Evolutionary conservation across 225 moss, liverwort and hornwort genomes (phyloP).

Genomic region (Pleurozium schreberi): DNA sequence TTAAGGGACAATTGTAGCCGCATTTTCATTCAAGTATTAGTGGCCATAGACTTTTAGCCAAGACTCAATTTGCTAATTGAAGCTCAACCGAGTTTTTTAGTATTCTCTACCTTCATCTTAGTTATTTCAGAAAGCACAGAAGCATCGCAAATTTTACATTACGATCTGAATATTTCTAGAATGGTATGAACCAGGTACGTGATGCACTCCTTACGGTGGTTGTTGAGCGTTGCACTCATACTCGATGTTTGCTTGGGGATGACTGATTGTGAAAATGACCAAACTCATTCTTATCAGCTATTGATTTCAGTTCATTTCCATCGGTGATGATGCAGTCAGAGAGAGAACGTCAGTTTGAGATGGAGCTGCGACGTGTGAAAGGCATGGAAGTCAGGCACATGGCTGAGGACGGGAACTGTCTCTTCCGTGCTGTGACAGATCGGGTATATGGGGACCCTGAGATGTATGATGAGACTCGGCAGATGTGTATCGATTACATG

Average conservation of each 20-base stretch:
- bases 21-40: background rate
- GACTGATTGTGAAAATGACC: background rate
- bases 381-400: slow-evolving; percentile 86
- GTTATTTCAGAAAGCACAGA: background rate
- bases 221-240: background rate
- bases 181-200: background rate
- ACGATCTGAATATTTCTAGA: background rate
- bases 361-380: slow-evolving; percentile 70
- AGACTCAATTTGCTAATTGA: background rate
- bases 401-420: slow-evolving; percentile 94
- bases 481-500: slow-evolving; percentile 99
- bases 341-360: slow-evolving; percentile 90
- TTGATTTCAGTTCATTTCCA: background rate
- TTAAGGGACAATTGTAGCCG: background rate
- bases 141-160: background rate
- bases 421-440: slow-evolving; percentile 90
- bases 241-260: background rate
- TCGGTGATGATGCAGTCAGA: slow-evolving; percentile 54
- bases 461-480: slow-evolving; percentile 95
- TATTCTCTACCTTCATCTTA: background rate
- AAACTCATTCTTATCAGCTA: background rate
- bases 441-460: slow-evolving; percentile 96
- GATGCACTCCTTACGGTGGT: background rate
- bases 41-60: background rate
- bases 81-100: background rate